Percentiles rank a stretch among this genome's conserved stretches.
These are phyloP conservation scores for Avena insularis DNA, from an alignment of 176 grass and related monocot species.

Conservation along the genomic window DNA sequence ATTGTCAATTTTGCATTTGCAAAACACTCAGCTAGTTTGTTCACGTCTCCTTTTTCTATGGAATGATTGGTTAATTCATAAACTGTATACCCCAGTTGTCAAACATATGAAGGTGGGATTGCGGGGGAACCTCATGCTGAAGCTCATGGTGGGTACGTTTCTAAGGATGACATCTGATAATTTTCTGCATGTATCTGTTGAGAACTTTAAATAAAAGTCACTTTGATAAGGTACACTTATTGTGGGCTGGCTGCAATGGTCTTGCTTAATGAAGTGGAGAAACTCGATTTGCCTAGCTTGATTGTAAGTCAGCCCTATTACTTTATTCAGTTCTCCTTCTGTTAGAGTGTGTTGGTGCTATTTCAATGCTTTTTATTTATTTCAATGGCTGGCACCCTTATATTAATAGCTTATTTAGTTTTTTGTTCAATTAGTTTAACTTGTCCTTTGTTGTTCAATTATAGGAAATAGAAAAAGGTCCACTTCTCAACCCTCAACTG, in stretches of 20 bases:
- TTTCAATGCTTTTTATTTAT: slow-evolving; percentile 11
- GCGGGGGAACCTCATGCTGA: slow-evolving; percentile 90
- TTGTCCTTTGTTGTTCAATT: slow-evolving; percentile 1
- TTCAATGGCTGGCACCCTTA: background rate
- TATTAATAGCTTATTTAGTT: background rate
- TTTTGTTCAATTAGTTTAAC: background rate
- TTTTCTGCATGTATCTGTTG: slow-evolving; percentile 36
- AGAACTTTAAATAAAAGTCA: slow-evolving; percentile 38
- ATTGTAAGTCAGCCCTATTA: slow-evolving; percentile 65
- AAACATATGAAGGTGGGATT: slow-evolving; percentile 99
- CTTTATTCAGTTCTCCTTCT: slow-evolving; percentile 29
- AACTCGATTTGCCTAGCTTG: slow-evolving; percentile 76
- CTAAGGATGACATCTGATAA: slow-evolving; percentile 34
- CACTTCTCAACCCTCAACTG: background rate
- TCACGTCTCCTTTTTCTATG: slow-evolving; percentile 1
- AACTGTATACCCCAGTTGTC: slow-evolving; percentile 62
- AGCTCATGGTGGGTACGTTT: slow-evolving; percentile 99
- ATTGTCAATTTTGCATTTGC: slow-evolving; percentile 24
- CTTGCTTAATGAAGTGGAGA: slow-evolving; percentile 88
- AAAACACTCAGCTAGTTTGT: slow-evolving; percentile 14
- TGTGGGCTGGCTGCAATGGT: slow-evolving; percentile 92
- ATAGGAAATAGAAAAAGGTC: slow-evolving; percentile 9
- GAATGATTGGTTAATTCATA: slow-evolving; percentile 41
- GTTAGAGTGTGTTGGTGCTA: slow-evolving; percentile 8
- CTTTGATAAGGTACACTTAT: slow-evolving; percentile 89